A percentile compares a stretch with the other conserved stretches of the same genome.
Conservation (phyloP, 2,329 filamentous ascomycete genomes). For the Epichloe sylvatica region DNA sequence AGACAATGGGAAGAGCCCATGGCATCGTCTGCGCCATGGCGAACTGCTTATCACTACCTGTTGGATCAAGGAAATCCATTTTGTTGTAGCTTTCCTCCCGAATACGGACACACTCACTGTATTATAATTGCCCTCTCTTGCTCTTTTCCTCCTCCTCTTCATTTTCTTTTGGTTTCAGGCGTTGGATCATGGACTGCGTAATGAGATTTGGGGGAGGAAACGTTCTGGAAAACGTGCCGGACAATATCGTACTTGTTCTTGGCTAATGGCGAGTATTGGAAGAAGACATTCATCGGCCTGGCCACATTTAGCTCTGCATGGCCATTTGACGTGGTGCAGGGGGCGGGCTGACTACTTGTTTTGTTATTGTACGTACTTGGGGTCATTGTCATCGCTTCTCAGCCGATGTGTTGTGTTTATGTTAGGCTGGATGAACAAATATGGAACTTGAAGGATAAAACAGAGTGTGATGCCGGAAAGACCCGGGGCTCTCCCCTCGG, state of each 20-base stretch:
- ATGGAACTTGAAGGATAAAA: not conserved
- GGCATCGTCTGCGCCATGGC: conserved; percentile 1
- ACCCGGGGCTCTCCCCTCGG: no score
- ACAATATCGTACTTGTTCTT: not conserved
- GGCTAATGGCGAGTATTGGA: not conserved
- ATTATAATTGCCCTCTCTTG: not conserved
- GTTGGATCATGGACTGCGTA: conserved; percentile 4
- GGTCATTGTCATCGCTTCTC: conserved; percentile 5
- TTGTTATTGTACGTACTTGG: conserved; percentile 3
- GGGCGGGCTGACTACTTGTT: not conserved
- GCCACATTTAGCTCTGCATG: not conserved
- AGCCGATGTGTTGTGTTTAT: conserved; percentile 6
- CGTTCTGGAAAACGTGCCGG: not conserved
- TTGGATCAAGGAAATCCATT: conserved; percentile 2
- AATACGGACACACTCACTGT: not conserved
- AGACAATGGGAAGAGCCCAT: not conserved
- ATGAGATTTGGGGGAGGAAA: not conserved
- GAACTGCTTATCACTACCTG: not conserved
- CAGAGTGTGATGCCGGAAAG: no score
- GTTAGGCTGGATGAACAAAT: not conserved
- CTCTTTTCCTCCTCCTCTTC: conserved; percentile 5
- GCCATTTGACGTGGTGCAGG: not conserved
- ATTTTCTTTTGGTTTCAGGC: conserved; percentile 5
- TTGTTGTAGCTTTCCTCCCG: not conserved
- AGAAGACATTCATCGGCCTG: not conserved